Evolutionary conservation across 305 asterid species (phyloP).

Genomic region (Fraxinus platypoda): DNA sequence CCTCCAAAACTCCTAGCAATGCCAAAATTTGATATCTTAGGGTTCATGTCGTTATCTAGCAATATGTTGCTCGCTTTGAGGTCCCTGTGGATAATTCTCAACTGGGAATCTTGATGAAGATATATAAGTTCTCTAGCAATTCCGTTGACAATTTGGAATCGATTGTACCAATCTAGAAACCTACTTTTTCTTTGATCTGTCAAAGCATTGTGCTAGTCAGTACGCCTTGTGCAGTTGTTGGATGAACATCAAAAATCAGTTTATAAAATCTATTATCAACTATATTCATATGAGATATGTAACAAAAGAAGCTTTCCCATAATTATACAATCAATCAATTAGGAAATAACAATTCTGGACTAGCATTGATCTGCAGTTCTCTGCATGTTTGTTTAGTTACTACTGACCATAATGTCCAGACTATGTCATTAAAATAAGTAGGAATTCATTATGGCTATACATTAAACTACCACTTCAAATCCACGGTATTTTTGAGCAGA

Average conservation of each 20-base stretch:
- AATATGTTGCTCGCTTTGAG: constrained; percentile 38
- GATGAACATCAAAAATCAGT: background rate
- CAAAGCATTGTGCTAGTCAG: background rate
- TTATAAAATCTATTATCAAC: background rate
- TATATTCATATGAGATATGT: background rate
- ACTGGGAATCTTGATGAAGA: constrained; percentile 43
- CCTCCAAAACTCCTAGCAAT: constrained; percentile 30
- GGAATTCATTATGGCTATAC: background rate
- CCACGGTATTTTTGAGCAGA: background rate
- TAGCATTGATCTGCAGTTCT: background rate
- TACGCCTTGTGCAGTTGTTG: background rate
- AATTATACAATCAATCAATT: background rate
- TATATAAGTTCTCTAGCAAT: constrained; percentile 39
- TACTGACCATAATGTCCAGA: background rate
- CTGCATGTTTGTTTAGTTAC: background rate
- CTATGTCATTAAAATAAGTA: background rate
- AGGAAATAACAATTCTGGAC: background rate
- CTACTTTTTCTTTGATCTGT: constrained; percentile 27
- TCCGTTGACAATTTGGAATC: constrained; percentile 27
- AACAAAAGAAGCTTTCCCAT: background rate
- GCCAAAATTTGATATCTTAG: constrained; percentile 35
- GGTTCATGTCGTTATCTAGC: constrained; percentile 30
- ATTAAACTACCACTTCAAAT: background rate
- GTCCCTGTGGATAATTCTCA: constrained; percentile 37
- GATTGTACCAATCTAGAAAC: constrained; percentile 31